Percentiles rank a stretch among this genome's conserved stretches.
Conservation (phyloP, 345 rosid genomes). For the Microcos paniculata region DNA sequence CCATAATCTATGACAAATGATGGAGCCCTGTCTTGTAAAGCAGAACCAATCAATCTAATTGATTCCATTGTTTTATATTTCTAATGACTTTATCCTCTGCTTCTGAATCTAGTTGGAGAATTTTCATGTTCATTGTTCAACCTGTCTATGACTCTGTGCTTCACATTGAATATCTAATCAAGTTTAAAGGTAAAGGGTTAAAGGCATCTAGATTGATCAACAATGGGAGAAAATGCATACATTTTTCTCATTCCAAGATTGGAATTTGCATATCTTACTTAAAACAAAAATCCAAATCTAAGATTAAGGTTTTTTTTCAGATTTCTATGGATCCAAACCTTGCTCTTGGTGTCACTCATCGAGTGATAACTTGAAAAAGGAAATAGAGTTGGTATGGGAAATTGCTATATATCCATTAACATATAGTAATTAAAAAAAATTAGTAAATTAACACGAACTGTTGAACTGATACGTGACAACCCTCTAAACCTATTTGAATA, state of each 20-base stretch:
- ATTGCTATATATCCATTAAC: neutral
- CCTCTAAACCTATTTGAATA: too few relatives aligned
- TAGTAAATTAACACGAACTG: too few relatives aligned
- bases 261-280: too few relatives aligned
- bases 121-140: conserved; percentile 1
- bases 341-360: neutral
- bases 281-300: too few relatives aligned
- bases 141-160: neutral
- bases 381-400: too few relatives aligned
- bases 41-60: neutral
- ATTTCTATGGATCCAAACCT: neutral
- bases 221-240: neutral
- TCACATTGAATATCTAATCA: neutral
- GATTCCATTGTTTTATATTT: neutral
- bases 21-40: neutral
- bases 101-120: neutral
- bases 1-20: neutral
- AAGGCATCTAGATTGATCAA: neutral
- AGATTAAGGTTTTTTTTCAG: too few relatives aligned
- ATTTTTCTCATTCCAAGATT: too few relatives aligned
- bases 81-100: neutral
- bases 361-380: neutral
- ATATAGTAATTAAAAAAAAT: neutral
- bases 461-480: too few relatives aligned
- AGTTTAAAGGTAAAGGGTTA: neutral